A percentile compares a stretch with the other conserved stretches of the same genome.
Evolutionary conservation across 169 alveolate species (phyloP).

Genomic region (Plasmodium ovale): DNA sequence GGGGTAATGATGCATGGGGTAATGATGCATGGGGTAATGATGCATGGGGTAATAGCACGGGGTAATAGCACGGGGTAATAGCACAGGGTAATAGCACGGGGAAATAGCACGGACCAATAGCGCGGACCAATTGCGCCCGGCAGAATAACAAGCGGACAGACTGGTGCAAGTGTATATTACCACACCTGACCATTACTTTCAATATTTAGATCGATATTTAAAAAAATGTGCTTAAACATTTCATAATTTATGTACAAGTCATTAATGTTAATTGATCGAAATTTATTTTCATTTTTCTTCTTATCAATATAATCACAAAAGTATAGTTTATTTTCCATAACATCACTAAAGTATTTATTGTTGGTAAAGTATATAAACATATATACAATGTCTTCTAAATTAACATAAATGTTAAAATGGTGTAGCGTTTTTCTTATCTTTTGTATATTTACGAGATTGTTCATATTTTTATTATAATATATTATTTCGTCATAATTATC

Average conservation of each 20-base stretch:
- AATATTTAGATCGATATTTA: slow-evolving; percentile 61
- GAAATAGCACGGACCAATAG: no score
- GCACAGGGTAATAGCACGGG: no score
- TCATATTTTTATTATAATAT: slow-evolving; percentile 65
- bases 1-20: no score
- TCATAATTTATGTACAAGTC: slow-evolving; percentile 57
- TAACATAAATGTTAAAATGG: slow-evolving; percentile 54
- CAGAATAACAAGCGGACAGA: no score
- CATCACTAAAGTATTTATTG: slow-evolving; percentile 29
- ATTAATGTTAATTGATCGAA: slow-evolving; percentile 31
- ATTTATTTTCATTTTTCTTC: slow-evolving; percentile 12
- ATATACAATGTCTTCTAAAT: slow-evolving; percentile 57
- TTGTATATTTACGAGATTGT: slow-evolving; percentile 41
- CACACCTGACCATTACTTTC: slow-evolving; percentile 55
- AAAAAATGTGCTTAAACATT: slow-evolving; percentile 52
- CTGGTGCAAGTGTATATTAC: no score
- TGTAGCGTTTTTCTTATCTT: slow-evolving; percentile 43
- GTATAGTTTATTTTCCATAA: slow-evolving; percentile 36
- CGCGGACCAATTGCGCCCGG: no score
- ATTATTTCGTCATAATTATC: slow-evolving; percentile 54
- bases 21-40: no score
- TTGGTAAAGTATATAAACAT: slow-evolving; percentile 62
- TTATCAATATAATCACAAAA: slow-evolving; percentile 38
- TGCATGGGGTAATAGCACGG: no score
- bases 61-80: no score